phyloP scores from a whole-genome alignment of 2,329 filamentous ascomycete genomes.

The Alternaria incomplexa region DNA sequence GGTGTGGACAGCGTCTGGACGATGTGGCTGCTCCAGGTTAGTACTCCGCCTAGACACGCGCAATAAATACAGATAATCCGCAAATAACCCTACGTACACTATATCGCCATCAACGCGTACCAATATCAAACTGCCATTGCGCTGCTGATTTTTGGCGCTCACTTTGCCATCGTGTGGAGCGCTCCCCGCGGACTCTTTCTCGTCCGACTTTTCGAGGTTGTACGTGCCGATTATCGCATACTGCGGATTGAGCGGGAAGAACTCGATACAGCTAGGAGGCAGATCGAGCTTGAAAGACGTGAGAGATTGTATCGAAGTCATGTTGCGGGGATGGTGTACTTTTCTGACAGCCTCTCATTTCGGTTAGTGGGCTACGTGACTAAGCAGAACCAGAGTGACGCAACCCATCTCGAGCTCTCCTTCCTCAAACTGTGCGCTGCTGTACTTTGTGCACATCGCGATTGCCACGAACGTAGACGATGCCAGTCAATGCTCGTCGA shows the following conservation, averaged over 20 bases:
- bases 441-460: not conserved
- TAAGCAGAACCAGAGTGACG: slow-evolving; percentile 14
- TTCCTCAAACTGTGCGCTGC: not conserved
- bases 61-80: not conserved
- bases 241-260: slow-evolving; percentile 66
- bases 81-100: slow-evolving; percentile 59
- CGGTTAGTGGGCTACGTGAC: slow-evolving; percentile 24
- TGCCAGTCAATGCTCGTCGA: too few species aligned
- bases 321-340: slow-evolving; percentile 15
- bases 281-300: slow-evolving; percentile 64
- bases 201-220: slow-evolving; percentile 65
- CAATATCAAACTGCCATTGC: slow-evolving; percentile 76
- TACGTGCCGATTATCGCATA: slow-evolving; percentile 87
- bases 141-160: slow-evolving; percentile 60
- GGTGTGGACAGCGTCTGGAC: slow-evolving; percentile 67
- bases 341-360: slow-evolving; percentile 11
- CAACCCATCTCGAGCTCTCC: not conserved
- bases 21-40: slow-evolving; percentile 33
- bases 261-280: slow-evolving; percentile 80
- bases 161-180: slow-evolving; percentile 24
- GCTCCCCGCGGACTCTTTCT: slow-evolving; percentile 23
- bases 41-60: not conserved
- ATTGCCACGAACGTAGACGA: not conserved
- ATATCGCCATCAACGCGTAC: slow-evolving; percentile 61
- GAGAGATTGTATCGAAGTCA: slow-evolving; percentile 51